A percentile compares a stretch with the other conserved stretches of the same genome.
phyloP scores from a whole-genome alignment of 192 early-diverging fungal species.

The Thamnidium elegans region DNA sequence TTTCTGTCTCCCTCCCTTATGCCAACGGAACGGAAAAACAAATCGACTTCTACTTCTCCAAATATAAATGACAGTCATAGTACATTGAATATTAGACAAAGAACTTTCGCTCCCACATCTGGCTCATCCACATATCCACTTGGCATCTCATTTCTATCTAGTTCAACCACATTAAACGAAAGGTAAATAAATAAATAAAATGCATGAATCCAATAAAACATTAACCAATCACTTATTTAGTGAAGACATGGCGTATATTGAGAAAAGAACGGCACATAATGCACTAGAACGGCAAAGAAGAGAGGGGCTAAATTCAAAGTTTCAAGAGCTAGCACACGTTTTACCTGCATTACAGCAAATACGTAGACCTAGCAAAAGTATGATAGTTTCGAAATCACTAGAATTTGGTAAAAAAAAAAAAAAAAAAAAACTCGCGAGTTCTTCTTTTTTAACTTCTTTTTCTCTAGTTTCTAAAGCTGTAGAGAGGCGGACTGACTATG shows the following conservation, averaged over 20 bases:
- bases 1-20: no score
- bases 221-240: background rate
- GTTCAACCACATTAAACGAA: no score
- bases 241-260: conserved; percentile 24
- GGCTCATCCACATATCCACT: no score
- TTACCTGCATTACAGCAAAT: conserved; percentile 67
- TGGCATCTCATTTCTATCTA: no score
- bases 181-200: background rate
- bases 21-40: no score
- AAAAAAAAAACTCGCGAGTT: background rate
- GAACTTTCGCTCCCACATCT: no score
- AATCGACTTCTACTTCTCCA: no score
- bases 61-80: no score
- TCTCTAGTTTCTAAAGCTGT: conserved; percentile 20
- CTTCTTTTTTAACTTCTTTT: background rate
- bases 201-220: background rate
- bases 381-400: conserved; percentile 76
- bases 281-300: conserved; percentile 77
- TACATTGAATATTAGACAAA: no score
- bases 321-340: conserved; percentile 77
- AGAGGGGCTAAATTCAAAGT: conserved; percentile 76
- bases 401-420: conserved; percentile 56
- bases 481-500: conserved; percentile 10
- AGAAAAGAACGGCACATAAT: conserved; percentile 77
- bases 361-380: conserved; percentile 75